Evolutionary conservation across 2,329 filamentous ascomycete species (phyloP).

Genomic region (Dactylellina parvicollis): DNA sequence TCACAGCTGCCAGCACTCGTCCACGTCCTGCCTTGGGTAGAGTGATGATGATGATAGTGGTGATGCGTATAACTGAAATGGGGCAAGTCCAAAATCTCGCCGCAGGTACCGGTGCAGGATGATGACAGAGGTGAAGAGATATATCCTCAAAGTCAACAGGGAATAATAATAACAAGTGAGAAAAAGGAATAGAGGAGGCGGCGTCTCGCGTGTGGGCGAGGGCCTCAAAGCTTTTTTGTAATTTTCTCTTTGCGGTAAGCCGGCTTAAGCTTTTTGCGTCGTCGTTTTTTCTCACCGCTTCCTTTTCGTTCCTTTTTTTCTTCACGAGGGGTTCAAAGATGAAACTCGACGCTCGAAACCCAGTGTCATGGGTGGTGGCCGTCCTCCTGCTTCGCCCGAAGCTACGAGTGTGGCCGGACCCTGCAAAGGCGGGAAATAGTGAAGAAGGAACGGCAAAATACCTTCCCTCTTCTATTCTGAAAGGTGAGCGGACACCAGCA

Average conservation of each 20-base stretch:
- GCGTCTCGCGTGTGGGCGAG: conserved; percentile 52
- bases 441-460: conserved; percentile 52
- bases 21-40: too few species aligned
- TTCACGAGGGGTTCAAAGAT: conserved; percentile 52
- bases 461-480: conserved; percentile 52
- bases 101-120: conserved; percentile 42
- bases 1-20: conserved; percentile 12
- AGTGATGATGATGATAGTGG: conserved; percentile 25
- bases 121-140: conserved; percentile 46
- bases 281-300: conserved; percentile 51
- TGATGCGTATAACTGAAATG: conserved; percentile 38
- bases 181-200: conserved; percentile 51
- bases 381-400: conserved; percentile 52
- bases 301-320: conserved; percentile 45
- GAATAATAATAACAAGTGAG: conserved; percentile 37
- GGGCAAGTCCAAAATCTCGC: conserved; percentile 36
- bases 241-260: conserved; percentile 44
- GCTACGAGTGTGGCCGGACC: conserved; percentile 49
- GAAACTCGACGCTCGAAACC: conserved; percentile 53
- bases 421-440: conserved; percentile 50
- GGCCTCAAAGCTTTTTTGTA: conserved; percentile 53
- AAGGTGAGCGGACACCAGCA: conserved; percentile 26
- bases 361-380: conserved; percentile 49
- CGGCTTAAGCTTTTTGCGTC: conserved; percentile 44
- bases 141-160: conserved; percentile 30